These are phyloP conservation scores for Umbelopsis vinacea DNA, from an alignment of 192 early-diverging fungal genomes.

Conservation along the genomic window DNA sequence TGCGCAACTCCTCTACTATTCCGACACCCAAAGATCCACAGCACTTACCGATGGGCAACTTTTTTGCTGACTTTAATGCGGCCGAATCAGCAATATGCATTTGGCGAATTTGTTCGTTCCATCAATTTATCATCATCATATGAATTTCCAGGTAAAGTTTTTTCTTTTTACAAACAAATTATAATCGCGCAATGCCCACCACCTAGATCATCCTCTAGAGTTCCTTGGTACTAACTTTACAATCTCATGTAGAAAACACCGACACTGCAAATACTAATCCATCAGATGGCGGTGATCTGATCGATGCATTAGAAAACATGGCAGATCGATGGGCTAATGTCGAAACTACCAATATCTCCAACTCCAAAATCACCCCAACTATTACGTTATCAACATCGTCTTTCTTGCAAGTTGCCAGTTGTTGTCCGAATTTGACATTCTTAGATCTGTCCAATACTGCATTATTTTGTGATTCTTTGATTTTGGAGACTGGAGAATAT, in stretches of 20 bases:
- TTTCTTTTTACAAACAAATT: too few relatives aligned
- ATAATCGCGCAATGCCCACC: too few relatives aligned
- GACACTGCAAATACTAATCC: not conserved
- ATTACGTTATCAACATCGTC: slow-evolving; percentile 52
- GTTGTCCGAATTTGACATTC: slow-evolving; percentile 40
- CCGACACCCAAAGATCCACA: slow-evolving; percentile 40
- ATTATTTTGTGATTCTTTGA: slow-evolving; percentile 41
- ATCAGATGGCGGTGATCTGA: not conserved
- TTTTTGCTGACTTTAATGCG: slow-evolving; percentile 49
- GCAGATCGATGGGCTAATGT: slow-evolving; percentile 7
- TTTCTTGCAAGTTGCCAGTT: slow-evolving; percentile 47
- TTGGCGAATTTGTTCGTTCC: slow-evolving; percentile 46
- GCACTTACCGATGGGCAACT: slow-evolving; percentile 51
- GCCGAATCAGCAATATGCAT: slow-evolving; percentile 27
- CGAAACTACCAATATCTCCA: slow-evolving; percentile 5
- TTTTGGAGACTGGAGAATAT: slow-evolving; percentile 54
- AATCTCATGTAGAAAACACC: not conserved
- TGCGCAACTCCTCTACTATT: slow-evolving; percentile 47
- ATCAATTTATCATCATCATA: slow-evolving; percentile 45
- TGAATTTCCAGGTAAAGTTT: slow-evolving; percentile 9
- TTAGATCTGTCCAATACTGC: slow-evolving; percentile 44
- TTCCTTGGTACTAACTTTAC: not conserved
- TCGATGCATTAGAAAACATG: not conserved
- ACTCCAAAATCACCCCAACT: slow-evolving; percentile 23
- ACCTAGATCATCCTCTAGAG: too few relatives aligned